Percentiles rank a stretch among this genome's conserved stretches.
Evolutionary conservation across 768 basidiomycete genomes (phyloP).

Genomic region (Royoungia palumana): DNA sequence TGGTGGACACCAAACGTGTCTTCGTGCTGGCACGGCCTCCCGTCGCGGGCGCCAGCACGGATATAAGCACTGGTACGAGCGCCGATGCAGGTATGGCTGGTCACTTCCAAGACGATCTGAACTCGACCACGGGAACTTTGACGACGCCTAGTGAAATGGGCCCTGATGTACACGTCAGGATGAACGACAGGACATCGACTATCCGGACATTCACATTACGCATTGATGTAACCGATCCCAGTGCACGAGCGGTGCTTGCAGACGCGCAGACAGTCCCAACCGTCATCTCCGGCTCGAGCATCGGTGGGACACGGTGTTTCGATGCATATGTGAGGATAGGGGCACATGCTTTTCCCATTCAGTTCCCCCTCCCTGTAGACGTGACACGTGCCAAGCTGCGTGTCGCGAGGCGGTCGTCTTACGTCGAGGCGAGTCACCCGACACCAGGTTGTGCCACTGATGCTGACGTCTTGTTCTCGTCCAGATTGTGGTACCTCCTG

Average conservation of each 20-base stretch:
- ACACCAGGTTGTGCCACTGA: not conserved
- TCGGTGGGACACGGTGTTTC: not conserved
- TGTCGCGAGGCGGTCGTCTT: slow-evolving; percentile 51
- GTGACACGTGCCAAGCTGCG: slow-evolving; percentile 36
- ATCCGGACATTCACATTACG: slow-evolving; percentile 14
- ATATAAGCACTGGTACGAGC: not conserved
- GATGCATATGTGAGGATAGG: slow-evolving; percentile 12
- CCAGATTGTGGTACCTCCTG: slow-evolving; percentile 21
- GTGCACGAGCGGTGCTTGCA: slow-evolving; percentile 10
- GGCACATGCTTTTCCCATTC: slow-evolving; percentile 21
- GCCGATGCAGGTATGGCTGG: not conserved
- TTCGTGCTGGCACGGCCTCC: slow-evolving; percentile 20
- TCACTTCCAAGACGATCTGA: slow-evolving; percentile 2
- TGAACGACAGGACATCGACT: slow-evolving; percentile 5
- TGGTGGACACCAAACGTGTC: slow-evolving; percentile 12
- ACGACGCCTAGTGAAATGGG: not conserved
- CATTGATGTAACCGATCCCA: slow-evolving; percentile 19
- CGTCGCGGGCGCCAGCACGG: not conserved
- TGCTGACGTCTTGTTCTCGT: not conserved
- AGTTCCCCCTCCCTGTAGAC: slow-evolving; percentile 45
- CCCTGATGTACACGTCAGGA: slow-evolving; percentile 7
- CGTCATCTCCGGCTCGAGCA: not conserved
- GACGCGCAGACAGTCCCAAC: slow-evolving; percentile 5
- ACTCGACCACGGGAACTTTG: too few relatives aligned
- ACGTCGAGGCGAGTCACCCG: slow-evolving; percentile 33